Evolutionary conservation across 1,284 basidiomycete species (phyloP).

Genomic region (Sanghuangporus sanghuang): DNA sequence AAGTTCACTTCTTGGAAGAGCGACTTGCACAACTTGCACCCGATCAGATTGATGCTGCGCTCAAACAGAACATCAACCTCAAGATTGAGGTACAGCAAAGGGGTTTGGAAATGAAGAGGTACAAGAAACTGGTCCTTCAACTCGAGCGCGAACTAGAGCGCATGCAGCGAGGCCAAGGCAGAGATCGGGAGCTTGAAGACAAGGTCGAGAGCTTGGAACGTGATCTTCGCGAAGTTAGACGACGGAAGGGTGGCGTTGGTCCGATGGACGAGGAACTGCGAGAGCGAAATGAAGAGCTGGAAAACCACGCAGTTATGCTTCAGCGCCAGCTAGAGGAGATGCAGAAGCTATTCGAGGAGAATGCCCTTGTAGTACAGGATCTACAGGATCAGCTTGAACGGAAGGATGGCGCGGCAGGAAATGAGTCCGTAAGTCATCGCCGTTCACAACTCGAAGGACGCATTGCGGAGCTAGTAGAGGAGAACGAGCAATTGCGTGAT

Average conservation of each 20-base stretch:
- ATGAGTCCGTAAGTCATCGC: background rate
- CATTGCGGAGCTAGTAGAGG: constrained; percentile 56
- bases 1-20: constrained; percentile 91
- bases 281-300: constrained; percentile 61
- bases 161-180: constrained; percentile 47
- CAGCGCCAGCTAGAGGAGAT: constrained; percentile 65
- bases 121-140: constrained; percentile 84
- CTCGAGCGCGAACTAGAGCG: constrained; percentile 76
- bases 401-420: constrained; percentile 27
- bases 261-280: constrained; percentile 42
- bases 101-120: constrained; percentile 88
- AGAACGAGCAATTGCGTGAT: constrained; percentile 57
- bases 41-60: constrained; percentile 85
- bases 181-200: constrained; percentile 64
- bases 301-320: constrained; percentile 26
- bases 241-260: constrained; percentile 32
- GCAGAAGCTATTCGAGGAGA: constrained; percentile 65
- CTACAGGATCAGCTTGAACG: constrained; percentile 59
- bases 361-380: constrained; percentile 68
- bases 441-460: constrained; percentile 34
- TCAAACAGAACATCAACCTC: constrained; percentile 92
- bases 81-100: constrained; percentile 91
- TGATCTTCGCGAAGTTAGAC: constrained; percentile 59
- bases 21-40: constrained; percentile 83
- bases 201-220: constrained; percentile 62